Percentiles rank a stretch among this genome's conserved stretches.
Conservation (phyloP, 2,329 filamentous ascomycete species). For the Xylariaceae sp. region DNA sequence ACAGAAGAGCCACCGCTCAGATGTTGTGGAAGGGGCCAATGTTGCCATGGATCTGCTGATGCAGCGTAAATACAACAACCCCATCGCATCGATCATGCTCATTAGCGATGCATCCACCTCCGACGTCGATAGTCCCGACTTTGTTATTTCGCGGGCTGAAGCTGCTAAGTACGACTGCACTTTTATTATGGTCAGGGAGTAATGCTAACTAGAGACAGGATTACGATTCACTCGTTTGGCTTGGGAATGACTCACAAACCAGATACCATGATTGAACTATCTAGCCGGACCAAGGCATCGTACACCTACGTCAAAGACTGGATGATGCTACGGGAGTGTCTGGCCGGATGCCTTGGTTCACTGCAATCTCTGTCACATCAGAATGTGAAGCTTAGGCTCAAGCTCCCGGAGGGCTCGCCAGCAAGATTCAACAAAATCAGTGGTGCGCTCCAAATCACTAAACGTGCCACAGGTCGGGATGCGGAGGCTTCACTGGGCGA, state of each 20-base stretch:
- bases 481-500: slow-evolving; percentile 91
- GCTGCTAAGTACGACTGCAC: slow-evolving; percentile 73
- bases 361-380: slow-evolving; percentile 96
- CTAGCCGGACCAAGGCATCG: slow-evolving; percentile 88
- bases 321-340: slow-evolving; percentile 99
- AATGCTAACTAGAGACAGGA: slow-evolving; percentile 46
- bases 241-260: slow-evolving; percentile 96
- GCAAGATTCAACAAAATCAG: slow-evolving; percentile 99
- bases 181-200: background rate
- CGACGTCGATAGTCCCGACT: slow-evolving; percentile 92
- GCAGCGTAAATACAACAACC: slow-evolving; percentile 94
- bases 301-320: slow-evolving; percentile 99
- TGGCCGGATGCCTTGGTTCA: slow-evolving; percentile 86
- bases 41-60: slow-evolving; percentile 98
- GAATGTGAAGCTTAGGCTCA: slow-evolving; percentile 92
- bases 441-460: slow-evolving; percentile 91
- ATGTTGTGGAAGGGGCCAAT: slow-evolving; percentile 96
- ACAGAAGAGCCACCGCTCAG: slow-evolving; percentile 92
- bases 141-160: slow-evolving; percentile 93
- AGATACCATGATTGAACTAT: slow-evolving; percentile 97
- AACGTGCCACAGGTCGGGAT: slow-evolving; percentile 88
- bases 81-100: slow-evolving; percentile 88
- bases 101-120: slow-evolving; percentile 97
- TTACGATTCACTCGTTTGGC: slow-evolving; percentile 94
- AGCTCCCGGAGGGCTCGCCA: slow-evolving; percentile 89